Evolutionary conservation across 2,329 filamentous ascomycete genomes (phyloP), one percentile per base, ranked within the genome.

Genomic region (Esteya vermicola): DNA sequence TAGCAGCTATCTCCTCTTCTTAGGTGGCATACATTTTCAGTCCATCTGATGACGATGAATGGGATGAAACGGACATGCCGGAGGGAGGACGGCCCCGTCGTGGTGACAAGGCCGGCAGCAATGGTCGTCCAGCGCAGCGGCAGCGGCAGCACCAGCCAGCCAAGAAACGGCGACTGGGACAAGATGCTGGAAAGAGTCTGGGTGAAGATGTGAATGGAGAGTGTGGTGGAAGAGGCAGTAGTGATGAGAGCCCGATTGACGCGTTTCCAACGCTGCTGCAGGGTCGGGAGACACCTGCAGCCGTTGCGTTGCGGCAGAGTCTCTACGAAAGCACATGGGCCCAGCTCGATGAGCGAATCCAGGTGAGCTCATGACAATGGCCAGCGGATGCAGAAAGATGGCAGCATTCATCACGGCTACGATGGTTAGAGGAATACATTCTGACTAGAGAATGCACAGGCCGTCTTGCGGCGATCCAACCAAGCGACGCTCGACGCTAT

Each of bases 311-410:
- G 38, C 68, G 84, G 19, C 65, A 76, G 52, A 57, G 64, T 34
- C 61, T 74, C 4, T 89, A 78, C 55, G 60, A 74, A 38, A 57
- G 66, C 39, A 63, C 73, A 37, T 91, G 85, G 85, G 57, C 62
- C 3, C 59, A 65, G 30, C 72, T 84, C 48, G 71, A 85, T 45
- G 55, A 59, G 34, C 69, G 72, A 21, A 78, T 88, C 38, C 68
- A 79, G 55, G 72, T 74, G 50, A 38, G 55, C 47, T n/a, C n/a
- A 16, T 31, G 9, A 28, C 33, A 7, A 36, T 23, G 14, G 28
- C 28, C 14, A 31, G 8, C 8, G 13, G 25, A 13, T 13, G n/a
- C n/a, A n/a, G n/a, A 8, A 27, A 13, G 25, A 27, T 27, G 25
- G 8, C 13, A 27, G 25, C 8, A 27, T 27, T 8, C 25, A 8